These are phyloP conservation scores for Obelidium mucronatum DNA, from an alignment of 192 early-diverging fungal species.

Conservation along the genomic window DNA sequence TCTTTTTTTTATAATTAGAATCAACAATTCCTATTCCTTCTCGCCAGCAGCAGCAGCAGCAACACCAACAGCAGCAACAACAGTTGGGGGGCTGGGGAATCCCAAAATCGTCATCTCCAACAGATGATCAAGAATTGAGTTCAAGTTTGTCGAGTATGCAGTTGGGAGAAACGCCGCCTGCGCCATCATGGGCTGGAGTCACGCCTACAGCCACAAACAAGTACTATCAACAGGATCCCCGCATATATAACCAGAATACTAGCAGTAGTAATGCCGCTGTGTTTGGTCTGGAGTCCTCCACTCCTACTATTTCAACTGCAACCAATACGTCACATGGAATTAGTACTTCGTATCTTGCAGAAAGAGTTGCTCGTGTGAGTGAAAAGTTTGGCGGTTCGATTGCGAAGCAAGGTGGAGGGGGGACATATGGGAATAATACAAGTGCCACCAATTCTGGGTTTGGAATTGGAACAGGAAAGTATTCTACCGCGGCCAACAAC, in stretches of 20 bases:
- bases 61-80: background rate
- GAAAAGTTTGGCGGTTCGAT: too few relatives aligned
- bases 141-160: background rate
- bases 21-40: background rate
- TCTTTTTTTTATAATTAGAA: background rate
- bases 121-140: background rate
- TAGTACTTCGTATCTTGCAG: too few relatives aligned
- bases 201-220: background rate
- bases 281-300: background rate
- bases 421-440: too few relatives aligned
- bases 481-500: background rate
- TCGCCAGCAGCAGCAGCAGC: background rate
- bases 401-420: too few relatives aligned
- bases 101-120: background rate
- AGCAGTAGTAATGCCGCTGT: background rate
- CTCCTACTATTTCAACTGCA: background rate
- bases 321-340: background rate
- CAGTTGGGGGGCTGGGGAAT: background rate
- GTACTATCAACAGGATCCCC: background rate
- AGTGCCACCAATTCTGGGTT: too few relatives aligned
- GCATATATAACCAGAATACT: background rate
- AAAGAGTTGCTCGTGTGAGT: too few relatives aligned
- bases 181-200: background rate
- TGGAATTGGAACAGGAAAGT: background rate
- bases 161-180: background rate